A percentile compares a stretch with the other conserved stretches of the same genome.
Conservation (phyloP, 208 protist species). For the Trypanosoma vivax region DNA sequence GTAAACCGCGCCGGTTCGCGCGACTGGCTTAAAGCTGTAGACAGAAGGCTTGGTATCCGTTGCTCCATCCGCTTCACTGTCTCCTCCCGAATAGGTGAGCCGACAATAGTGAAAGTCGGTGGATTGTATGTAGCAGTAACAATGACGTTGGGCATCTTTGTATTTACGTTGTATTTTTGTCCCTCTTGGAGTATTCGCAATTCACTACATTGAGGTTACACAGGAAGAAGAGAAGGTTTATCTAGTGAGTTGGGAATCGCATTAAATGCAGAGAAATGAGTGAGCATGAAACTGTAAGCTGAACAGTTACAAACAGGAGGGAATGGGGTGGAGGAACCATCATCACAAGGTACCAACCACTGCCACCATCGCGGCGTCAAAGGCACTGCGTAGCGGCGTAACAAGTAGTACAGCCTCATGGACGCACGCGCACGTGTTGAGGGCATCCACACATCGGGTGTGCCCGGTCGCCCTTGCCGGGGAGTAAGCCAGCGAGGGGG, state of each 20-base stretch:
- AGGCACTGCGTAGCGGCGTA: no score
- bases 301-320: no score
- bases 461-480: no score
- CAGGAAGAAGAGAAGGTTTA: neutral
- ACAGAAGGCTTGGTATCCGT: slow-evolving; percentile 59
- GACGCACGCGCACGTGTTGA: no score
- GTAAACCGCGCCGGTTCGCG: slow-evolving; percentile 73
- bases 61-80: slow-evolving; percentile 79
- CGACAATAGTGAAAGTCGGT: slow-evolving; percentile 80
- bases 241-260: neutral
- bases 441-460: no score
- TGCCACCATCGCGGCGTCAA: no score
- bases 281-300: no score
- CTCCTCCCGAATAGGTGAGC: slow-evolving; percentile 81
- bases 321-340: no score
- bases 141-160: slow-evolving; percentile 86
- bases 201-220: neutral
- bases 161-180: slow-evolving; percentile 6
- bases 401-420: no score
- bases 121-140: slow-evolving; percentile 89
- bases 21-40: slow-evolving; percentile 58
- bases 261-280: no score
- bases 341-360: no score
- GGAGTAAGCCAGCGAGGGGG: no score
- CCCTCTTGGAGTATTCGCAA: neutral